Evolutionary conservation across 2,329 filamentous ascomycete species (phyloP).

Genomic region (Gnomoniopsis smithogilvyi): DNA sequence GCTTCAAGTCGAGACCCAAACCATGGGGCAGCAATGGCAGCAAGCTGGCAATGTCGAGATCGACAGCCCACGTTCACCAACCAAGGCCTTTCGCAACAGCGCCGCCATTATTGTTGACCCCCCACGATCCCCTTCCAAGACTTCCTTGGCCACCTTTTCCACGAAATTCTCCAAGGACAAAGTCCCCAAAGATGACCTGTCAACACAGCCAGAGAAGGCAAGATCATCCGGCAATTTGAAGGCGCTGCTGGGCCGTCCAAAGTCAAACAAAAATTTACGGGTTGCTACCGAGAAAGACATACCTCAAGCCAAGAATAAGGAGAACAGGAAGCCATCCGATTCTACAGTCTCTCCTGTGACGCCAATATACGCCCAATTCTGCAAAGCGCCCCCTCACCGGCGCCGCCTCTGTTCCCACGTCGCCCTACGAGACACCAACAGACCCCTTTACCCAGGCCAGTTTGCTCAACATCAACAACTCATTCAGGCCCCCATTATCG

Average conservation of each 20-base stretch:
- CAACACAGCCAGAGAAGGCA: conserved; percentile 65
- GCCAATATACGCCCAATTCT: conserved; percentile 80
- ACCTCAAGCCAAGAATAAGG: conserved; percentile 65
- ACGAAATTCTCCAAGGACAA: conserved; percentile 35
- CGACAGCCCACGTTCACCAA: conserved; percentile 10
- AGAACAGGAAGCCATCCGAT: conserved; percentile 68
- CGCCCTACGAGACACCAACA: conserved; percentile 4
- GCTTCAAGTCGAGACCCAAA: conserved; percentile 7
- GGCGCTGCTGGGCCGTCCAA: conserved; percentile 68
- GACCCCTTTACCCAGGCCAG: conserved; percentile 13
- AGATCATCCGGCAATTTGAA: conserved; percentile 85
- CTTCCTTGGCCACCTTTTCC: conserved; percentile 39
- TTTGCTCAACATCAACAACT: conserved; percentile 18
- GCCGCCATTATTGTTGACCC: neutral
- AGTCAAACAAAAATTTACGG: conserved; percentile 67
- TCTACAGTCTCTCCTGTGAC: conserved; percentile 44
- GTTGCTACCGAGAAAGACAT: conserved; percentile 49
- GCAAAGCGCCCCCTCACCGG: conserved; percentile 34
- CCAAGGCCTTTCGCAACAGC: conserved; percentile 2
- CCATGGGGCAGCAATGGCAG: conserved; percentile 3
- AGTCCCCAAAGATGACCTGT: conserved; percentile 36
- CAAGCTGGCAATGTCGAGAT: conserved; percentile 1
- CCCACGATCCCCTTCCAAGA: conserved; percentile 40
- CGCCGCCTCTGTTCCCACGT: conserved; percentile 20
- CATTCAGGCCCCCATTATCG: conserved; percentile 18